phyloP scores from a whole-genome alignment of 164 flowering plant genomes.

The Macadamia integrifolia region DNA sequence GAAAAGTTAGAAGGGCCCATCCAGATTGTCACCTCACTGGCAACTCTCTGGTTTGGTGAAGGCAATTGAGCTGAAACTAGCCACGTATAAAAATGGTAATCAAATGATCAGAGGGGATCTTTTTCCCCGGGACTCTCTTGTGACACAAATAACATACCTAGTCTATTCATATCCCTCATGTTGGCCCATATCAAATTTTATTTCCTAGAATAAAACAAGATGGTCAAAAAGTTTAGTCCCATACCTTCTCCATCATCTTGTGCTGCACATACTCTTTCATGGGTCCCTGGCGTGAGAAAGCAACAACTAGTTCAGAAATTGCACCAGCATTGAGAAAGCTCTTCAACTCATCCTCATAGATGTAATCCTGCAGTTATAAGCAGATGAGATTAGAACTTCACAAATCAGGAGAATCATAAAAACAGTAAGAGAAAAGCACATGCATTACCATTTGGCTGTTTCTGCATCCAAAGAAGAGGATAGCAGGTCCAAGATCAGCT shows the following conservation, averaged over 20 bases:
- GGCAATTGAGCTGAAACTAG: too few species aligned
- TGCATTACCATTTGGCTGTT: slow-evolving; percentile 63
- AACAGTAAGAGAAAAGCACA: neutral
- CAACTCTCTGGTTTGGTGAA: too few species aligned
- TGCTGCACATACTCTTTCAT: slow-evolving; percentile 93
- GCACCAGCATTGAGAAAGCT: slow-evolving; percentile 64
- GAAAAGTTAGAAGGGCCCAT: too few species aligned
- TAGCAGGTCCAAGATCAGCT: slow-evolving; percentile 62
- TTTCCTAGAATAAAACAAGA: neutral
- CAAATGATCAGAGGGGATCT: neutral
- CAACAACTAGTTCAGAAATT: slow-evolving; percentile 71
- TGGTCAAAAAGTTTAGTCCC: neutral
- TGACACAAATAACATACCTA: neutral
- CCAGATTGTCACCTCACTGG: too few species aligned
- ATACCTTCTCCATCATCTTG: slow-evolving; percentile 88
- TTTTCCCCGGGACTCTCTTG: neutral
- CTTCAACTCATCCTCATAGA: slow-evolving; percentile 83
- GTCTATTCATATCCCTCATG: neutral
- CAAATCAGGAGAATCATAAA: neutral
- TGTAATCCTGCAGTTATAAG: slow-evolving; percentile 58
- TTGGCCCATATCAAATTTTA: neutral
- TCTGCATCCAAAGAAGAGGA: slow-evolving; percentile 92
- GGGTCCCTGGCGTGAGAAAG: slow-evolving; percentile 92
- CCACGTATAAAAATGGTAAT: too few species aligned
- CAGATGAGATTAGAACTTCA: neutral